Conservation (phyloP, 768 basidiomycete species). For the Auricularia heimuer region DNA sequence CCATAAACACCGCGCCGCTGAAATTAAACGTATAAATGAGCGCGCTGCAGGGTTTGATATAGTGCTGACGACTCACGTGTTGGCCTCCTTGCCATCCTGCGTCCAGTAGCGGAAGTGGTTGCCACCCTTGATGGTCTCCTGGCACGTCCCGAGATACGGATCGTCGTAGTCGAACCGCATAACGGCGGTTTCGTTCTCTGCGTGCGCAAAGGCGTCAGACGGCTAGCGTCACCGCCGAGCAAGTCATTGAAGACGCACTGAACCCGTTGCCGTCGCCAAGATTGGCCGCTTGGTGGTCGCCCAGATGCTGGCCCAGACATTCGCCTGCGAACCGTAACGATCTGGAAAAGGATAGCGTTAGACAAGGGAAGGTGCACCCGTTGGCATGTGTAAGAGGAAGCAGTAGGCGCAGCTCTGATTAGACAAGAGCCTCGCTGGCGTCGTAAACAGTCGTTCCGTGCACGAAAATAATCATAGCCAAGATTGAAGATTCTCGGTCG, state of each 20-base stretch:
- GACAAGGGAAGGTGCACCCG: too few relatives aligned
- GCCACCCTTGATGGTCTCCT: slow-evolving; percentile 78
- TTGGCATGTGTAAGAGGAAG: neutral
- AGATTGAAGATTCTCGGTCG: too few relatives aligned
- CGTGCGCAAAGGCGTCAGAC: slow-evolving; percentile 1
- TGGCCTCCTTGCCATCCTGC: slow-evolving; percentile 54
- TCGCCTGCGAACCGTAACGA: slow-evolving; percentile 66
- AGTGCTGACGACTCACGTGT: slow-evolving; percentile 36
- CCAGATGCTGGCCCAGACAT: slow-evolving; percentile 76
- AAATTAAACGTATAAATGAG: neutral
- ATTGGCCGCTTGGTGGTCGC: slow-evolving; percentile 57
- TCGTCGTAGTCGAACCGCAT: slow-evolving; percentile 81
- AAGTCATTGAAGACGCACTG: slow-evolving; percentile 32
- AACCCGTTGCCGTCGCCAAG: slow-evolving; percentile 76
- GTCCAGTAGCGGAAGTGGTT: slow-evolving; percentile 85
- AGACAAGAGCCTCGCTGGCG: too few relatives aligned
- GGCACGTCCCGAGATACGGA: slow-evolving; percentile 70
- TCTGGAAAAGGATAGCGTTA: slow-evolving; percentile 25
- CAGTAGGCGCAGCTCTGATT: neutral
- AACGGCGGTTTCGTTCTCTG: slow-evolving; percentile 76
- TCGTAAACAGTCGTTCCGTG: too few relatives aligned
- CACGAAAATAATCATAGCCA: too few relatives aligned
- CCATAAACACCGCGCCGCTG: slow-evolving; percentile 69
- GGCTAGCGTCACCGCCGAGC: neutral
- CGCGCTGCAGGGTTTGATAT: neutral